phyloP scores from a whole-genome alignment of 495 filamentous ascomycete species.

The Beverwykella pulmonaria region DNA sequence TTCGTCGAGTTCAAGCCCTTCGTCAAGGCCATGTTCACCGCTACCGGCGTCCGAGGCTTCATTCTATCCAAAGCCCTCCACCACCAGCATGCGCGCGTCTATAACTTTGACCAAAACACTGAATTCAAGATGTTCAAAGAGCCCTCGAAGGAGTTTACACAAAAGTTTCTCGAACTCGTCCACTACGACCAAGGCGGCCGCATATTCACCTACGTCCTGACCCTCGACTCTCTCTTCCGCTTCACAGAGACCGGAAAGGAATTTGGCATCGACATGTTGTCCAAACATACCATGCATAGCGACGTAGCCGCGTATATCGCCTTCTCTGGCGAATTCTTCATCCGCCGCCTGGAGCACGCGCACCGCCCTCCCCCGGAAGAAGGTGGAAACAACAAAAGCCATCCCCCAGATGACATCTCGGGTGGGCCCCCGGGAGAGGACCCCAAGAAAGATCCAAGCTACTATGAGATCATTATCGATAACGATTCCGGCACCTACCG shows the following conservation, averaged over 20 bases:
- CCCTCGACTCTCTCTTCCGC: constrained; percentile 78
- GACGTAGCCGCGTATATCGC: constrained; percentile 88
- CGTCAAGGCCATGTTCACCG: constrained; percentile 84
- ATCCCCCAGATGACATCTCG: constrained; percentile 49
- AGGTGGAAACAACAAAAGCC: constrained; percentile 23
- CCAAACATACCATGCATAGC: constrained; percentile 94
- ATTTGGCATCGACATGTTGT: constrained; percentile 87
- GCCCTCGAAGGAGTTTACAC: constrained; percentile 63
- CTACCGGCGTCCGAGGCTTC: constrained; percentile 71
- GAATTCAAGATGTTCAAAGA: constrained; percentile 61
- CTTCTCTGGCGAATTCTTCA: constrained; percentile 90
- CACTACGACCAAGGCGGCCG: constrained; percentile 83
- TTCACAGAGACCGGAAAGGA: constrained; percentile 96
- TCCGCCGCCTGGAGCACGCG: constrained; percentile 63
- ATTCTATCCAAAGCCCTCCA: constrained; percentile 83
- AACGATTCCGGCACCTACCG: constrained; percentile 95
- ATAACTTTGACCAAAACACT: constrained; percentile 79
- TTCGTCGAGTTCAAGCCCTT: constrained; percentile 93
- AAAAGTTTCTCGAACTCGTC: constrained; percentile 81
- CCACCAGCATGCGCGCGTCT: constrained; percentile 84
- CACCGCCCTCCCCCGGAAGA: constrained; percentile 34
- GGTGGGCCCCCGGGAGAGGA: constrained; percentile 46
- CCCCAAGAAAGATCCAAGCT: constrained; percentile 57
- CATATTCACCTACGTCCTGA: constrained; percentile 90
- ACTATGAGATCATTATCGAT: constrained; percentile 90